Base-by-base conservation (phyloP, 495 filamentous ascomycete genomes). In the Pseudomonodictys pantanalensis region DNA sequence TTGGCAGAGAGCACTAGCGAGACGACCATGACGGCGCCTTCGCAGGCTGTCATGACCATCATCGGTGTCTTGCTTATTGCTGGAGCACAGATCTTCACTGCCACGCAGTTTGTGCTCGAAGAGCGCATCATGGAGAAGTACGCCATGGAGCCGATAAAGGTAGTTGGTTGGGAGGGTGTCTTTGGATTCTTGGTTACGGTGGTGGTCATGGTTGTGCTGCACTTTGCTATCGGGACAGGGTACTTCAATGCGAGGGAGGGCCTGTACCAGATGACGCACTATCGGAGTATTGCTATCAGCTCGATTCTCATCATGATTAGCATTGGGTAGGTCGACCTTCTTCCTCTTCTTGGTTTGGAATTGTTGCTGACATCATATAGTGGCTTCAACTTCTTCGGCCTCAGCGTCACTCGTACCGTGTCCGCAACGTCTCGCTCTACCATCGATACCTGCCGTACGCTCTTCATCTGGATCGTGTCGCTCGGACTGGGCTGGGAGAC, bases 391-490 rank as follows among this genome's bases (percentile, higher is more conserved):
- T 97, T 92, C 79, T 98, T 98, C 74, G 93, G 93, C 28, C 84
- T 98, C 15, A 89, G 86, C 4, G 92, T 98, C 7, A 98, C 93
- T 2, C 84, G 89, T 33, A 83, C 75, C 61, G 91, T 98, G 49
- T 90, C 85, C 41, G 93, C 93, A 20, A 98, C 93, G 0, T 88
- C 92, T 0, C 85, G 93, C 47, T 95, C 89, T 54, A 96, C 91
- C 11, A 97, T 98, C 64, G 93, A 98, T 71, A 98, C 95, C 1
- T 97, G 91, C 77, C 86, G 93, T 1, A 98, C 93, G 0, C 81
- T 98, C 2, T 97, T 97, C 79, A 97, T 98, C 76, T 98, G 93
- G 93, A 80, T 98, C 25, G 89, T 96, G 17, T 95, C 89, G 2
- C 81, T 98, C 9, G 91, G 87, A 6, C 81, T 98, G 0, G 91